Base-by-base conservation (phyloP, 1,284 basidiomycete genomes). In the Hemileia vastatrix region DNA sequence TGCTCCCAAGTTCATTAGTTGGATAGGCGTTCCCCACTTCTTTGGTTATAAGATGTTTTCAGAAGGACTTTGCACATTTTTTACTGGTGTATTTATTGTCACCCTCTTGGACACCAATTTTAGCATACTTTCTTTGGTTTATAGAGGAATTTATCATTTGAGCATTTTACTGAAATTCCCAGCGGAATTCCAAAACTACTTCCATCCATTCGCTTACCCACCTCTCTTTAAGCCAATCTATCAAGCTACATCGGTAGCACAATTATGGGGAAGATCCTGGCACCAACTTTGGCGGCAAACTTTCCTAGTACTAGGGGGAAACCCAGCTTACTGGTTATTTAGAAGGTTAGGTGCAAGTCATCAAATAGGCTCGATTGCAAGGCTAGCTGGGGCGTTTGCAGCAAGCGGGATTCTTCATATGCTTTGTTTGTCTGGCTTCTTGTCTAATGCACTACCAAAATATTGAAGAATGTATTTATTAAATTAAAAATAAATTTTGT, bases 321-420 rank as follows among this genome's bases (percentile, higher is more conserved):
- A 47, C 21, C 55, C 55, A 8, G 9, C 49, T 18, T 43, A 27
- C 13, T 43, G 55, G 21, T 4, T 57, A 9, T 43, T 27, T 11
- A 44, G 55, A 18, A 45, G 21, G 21, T 27, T 57, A 32, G 55
- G 55, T 18, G 3, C 36, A 18, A 57, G 11, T n/a, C 6, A 13
- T 1, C 2, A 57, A 21, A 9, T 27, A 5, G 44, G 49, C n/a
- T 47, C 47, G 45, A 24, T n/a, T 24, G 18, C 36, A 2, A 45
- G 55, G 4, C 36, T 57, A 32, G 15, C 36, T 6, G 55, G 44
- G 18, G 55, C 45, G 23, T 57, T 57, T 45, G 15, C 49, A 8
- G 55, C 45, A 6, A 57, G 55, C 45, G 55, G 55, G n/a, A 33
- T 33, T n/a, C 24, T 57, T 36, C 55, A 57, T 49, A 51, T 53